Conservation (phyloP, 1,284 basidiomycete species). For the Puccinia coronata region DNA sequence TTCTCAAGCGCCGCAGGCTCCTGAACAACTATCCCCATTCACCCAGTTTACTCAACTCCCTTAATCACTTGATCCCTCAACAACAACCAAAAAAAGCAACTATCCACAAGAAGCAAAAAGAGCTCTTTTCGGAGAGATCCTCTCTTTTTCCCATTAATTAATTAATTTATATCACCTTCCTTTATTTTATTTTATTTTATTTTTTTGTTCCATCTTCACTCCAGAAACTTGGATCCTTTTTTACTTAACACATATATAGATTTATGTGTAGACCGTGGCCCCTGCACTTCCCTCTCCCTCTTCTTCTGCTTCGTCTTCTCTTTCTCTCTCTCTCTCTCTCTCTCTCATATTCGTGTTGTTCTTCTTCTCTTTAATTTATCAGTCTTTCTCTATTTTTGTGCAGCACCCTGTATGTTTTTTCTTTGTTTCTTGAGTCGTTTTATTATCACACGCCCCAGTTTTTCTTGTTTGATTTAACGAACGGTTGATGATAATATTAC, state of each 20-base stretch:
- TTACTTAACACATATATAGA: too few species aligned
- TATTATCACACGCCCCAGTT: not conserved
- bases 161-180: too few species aligned
- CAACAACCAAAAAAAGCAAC: too few species aligned
- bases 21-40: not conserved
- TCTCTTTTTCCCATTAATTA: too few species aligned
- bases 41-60: not conserved
- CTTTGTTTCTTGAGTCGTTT: not conserved
- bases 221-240: too few species aligned
- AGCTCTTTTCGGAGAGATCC: too few species aligned
- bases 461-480: too few species aligned
- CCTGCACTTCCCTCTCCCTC: not conserved
- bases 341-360: not conserved
- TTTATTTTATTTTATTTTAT: too few species aligned
- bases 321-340: constrained; percentile 11
- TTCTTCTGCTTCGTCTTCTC: not conserved
- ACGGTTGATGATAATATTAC: too few species aligned
- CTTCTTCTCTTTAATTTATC: not conserved
- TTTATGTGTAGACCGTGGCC: not conserved
- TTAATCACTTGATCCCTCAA: not conserved
- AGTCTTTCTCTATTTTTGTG: not conserved
- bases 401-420: too few species aligned
- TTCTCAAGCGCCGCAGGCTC: not conserved
- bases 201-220: too few species aligned
- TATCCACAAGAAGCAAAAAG: too few species aligned